phyloP scores from a whole-genome alignment of 1,284 basidiomycete genomes.

The Xerocomus amazonicus region DNA sequence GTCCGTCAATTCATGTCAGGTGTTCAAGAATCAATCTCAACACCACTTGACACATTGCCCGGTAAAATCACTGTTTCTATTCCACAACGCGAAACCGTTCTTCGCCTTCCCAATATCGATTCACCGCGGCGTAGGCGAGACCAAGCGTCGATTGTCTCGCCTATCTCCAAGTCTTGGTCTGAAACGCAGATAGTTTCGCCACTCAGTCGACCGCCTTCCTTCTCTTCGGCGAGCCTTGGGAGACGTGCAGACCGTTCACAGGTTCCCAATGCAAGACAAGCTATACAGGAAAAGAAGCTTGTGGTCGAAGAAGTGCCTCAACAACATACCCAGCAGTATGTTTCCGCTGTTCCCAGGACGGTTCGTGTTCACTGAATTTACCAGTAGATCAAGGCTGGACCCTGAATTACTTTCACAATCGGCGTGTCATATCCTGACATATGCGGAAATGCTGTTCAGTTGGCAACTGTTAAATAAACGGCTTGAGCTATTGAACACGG shows the following conservation, averaged over 20 bases:
- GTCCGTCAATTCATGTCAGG: slow-evolving; percentile 64
- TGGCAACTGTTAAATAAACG: slow-evolving; percentile 69
- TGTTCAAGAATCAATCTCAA: slow-evolving; percentile 46
- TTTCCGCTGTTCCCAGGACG: not conserved
- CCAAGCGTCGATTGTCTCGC: slow-evolving; percentile 29
- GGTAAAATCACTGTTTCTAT: slow-evolving; percentile 30
- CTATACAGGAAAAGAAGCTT: slow-evolving; percentile 35
- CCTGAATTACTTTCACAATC: slow-evolving; percentile 42
- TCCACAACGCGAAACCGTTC: slow-evolving; percentile 21
- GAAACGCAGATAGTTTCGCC: slow-evolving; percentile 36
- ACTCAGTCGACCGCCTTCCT: slow-evolving; percentile 35
- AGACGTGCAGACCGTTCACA: slow-evolving; percentile 41
- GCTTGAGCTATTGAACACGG: slow-evolving; percentile 64
- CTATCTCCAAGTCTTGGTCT: slow-evolving; percentile 54
- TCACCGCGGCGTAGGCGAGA: slow-evolving; percentile 27
- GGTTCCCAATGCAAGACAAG: slow-evolving; percentile 26
- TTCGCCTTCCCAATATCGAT: slow-evolving; percentile 25
- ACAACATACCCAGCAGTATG: slow-evolving; percentile 11
- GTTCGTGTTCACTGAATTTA: not conserved
- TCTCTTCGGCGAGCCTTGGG: slow-evolving; percentile 38
- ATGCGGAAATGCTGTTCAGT: slow-evolving; percentile 71
- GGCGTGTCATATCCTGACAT: slow-evolving; percentile 59
- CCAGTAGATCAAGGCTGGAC: slow-evolving; percentile 10
- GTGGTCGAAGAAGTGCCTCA: slow-evolving; percentile 31
- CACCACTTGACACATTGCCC: slow-evolving; percentile 33